Percentiles rank a stretch among this genome's conserved stretches.
Evolutionary conservation across 2,329 filamentous ascomycete species (phyloP).

Genomic region (Beauveria sp.): DNA sequence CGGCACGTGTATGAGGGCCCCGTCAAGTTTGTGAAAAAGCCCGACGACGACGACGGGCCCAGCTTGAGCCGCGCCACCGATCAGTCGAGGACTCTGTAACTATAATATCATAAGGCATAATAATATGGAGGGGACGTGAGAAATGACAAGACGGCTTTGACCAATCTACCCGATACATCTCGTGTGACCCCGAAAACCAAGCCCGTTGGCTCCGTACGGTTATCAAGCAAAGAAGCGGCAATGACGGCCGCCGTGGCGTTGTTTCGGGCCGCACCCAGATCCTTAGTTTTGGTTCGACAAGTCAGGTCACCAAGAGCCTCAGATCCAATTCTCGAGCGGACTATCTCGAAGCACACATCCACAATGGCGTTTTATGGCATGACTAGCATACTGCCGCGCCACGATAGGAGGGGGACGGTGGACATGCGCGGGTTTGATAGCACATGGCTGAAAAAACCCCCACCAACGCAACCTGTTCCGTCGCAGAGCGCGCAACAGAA

Average conservation of each 20-base stretch:
- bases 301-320: neutral
- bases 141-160: neutral
- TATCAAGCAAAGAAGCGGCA: neutral
- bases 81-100: neutral
- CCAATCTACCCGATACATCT: neutral
- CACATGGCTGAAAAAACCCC: neutral
- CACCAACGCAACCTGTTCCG: neutral
- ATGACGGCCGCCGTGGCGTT: neutral
- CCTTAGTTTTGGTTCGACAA: neutral
- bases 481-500: neutral
- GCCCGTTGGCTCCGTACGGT: neutral
- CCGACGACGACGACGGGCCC: neutral
- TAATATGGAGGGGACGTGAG: neutral
- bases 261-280: constrained; percentile 2
- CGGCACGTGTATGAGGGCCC: constrained; percentile 13
- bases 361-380: neutral
- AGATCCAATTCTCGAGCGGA: neutral
- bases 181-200: neutral
- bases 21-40: constrained; percentile 8
- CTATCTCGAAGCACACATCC: neutral
- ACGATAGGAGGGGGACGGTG: too few relatives aligned
- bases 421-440: too few relatives aligned
- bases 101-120: neutral
- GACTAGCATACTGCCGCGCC: neutral
- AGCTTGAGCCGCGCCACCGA: neutral